Conservation (phyloP, 768 basidiomycete genomes). For the Galerina sulciceps region DNA sequence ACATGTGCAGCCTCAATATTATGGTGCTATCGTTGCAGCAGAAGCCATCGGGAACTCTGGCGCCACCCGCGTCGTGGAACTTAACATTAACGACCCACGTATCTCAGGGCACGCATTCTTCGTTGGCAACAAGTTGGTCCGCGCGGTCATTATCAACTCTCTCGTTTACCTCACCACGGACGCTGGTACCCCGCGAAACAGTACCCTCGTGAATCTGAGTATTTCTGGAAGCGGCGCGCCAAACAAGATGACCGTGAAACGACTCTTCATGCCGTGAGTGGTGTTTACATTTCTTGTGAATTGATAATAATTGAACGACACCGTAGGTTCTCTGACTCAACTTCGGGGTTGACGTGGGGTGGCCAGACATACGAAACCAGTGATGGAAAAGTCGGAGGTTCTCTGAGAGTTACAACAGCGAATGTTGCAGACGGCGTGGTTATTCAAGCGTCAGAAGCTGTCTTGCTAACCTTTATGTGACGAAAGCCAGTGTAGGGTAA, state of each 20-base stretch:
- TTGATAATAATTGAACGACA: background rate
- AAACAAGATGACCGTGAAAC: slow-evolving; percentile 44
- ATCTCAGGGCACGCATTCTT: slow-evolving; percentile 68
- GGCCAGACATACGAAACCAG: slow-evolving; percentile 61
- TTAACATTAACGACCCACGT: slow-evolving; percentile 45
- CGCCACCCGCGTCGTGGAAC: slow-evolving; percentile 46
- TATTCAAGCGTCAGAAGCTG: slow-evolving; percentile 50
- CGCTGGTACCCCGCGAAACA: slow-evolving; percentile 36
- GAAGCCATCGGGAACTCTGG: slow-evolving; percentile 55
- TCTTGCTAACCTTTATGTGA: slow-evolving; percentile 32
- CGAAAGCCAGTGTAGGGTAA: too few species aligned
- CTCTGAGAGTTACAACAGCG: slow-evolving; percentile 28
- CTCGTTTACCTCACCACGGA: slow-evolving; percentile 46
- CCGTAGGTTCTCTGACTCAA: slow-evolving; percentile 49
- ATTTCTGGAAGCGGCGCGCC: slow-evolving; percentile 33
- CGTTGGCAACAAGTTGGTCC: slow-evolving; percentile 44
- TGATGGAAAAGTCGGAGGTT: slow-evolving; percentile 45
- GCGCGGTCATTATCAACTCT: slow-evolving; percentile 64
- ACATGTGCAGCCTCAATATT: slow-evolving; percentile 70
- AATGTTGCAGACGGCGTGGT: slow-evolving; percentile 42
- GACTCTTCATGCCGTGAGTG: slow-evolving; percentile 47
- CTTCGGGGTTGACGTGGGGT: slow-evolving; percentile 55
- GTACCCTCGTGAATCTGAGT: slow-evolving; percentile 44
- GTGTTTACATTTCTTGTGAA: background rate
- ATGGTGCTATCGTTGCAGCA: slow-evolving; percentile 62